Conservation (phyloP, 495 filamentous ascomycete species). For the Aspergillus egyptiacus region DNA sequence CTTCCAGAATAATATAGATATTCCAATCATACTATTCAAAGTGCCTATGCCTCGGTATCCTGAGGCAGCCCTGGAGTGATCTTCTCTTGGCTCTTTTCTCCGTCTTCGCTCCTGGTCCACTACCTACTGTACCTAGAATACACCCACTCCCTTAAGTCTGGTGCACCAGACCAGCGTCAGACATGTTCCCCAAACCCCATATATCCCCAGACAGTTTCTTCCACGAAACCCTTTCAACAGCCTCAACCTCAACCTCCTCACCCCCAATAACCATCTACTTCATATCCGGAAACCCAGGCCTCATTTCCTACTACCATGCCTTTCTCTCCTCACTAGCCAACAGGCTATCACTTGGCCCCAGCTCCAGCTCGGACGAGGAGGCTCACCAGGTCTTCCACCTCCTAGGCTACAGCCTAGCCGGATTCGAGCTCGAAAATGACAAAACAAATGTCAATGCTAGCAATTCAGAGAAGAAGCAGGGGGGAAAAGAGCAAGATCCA, state of each 20-base stretch:
- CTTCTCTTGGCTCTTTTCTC: background rate
- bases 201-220: slow-evolving; percentile 32
- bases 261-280: slow-evolving; percentile 50
- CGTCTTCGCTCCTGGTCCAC: background rate
- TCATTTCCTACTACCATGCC: slow-evolving; percentile 71
- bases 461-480: background rate
- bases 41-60: background rate
- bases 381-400: slow-evolving; percentile 39
- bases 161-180: background rate
- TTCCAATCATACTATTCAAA: too few species aligned
- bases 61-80: too few species aligned
- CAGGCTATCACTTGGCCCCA: slow-evolving; percentile 1
- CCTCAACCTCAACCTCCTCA: slow-evolving; percentile 5
- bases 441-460: background rate
- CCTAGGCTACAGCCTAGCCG: slow-evolving; percentile 64
- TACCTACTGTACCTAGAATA: background rate
- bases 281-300: slow-evolving; percentile 81
- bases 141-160: too few species aligned
- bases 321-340: slow-evolving; percentile 55
- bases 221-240: slow-evolving; percentile 15
- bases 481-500: background rate
- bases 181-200: slow-evolving; percentile 17
- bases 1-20: too few species aligned
- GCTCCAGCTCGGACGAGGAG: background rate
- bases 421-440: slow-evolving; percentile 47